A percentile compares a stretch with the other conserved stretches of the same genome.
Conservation (phyloP, 2,329 filamentous ascomycete species). For the Tolypocladium nubicola region DNA sequence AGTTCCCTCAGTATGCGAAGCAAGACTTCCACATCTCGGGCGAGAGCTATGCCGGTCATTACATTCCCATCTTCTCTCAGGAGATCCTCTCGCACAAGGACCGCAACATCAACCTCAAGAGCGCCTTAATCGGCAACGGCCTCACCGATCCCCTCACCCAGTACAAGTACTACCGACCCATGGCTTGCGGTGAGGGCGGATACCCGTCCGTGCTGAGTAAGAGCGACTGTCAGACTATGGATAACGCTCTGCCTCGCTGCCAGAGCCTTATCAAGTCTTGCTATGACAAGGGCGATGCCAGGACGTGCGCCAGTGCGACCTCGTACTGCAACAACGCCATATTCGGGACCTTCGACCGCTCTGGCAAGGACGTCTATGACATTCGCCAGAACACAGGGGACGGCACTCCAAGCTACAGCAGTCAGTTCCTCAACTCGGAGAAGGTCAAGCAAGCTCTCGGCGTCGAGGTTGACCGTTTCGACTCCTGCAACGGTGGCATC, state of each 20-base stretch:
- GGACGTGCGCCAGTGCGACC: slow-evolving; percentile 81
- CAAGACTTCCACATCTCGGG: slow-evolving; percentile 97
- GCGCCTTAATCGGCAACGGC: slow-evolving; percentile 89
- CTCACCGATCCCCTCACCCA: slow-evolving; percentile 87
- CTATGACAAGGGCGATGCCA: slow-evolving; percentile 82
- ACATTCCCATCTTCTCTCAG: slow-evolving; percentile 82
- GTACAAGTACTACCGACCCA: slow-evolving; percentile 89
- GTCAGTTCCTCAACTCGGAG: slow-evolving; percentile 73
- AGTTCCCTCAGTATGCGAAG: slow-evolving; percentile 87
- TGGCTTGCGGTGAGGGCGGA: slow-evolving; percentile 93
- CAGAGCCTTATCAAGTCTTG: slow-evolving; percentile 77
- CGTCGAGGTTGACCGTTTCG: slow-evolving; percentile 76
- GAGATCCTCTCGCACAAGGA: slow-evolving; percentile 91
- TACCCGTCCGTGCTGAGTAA: slow-evolving; percentile 77
- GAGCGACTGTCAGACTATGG: slow-evolving; percentile 73
- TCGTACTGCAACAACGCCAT: slow-evolving; percentile 98
- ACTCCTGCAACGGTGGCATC: slow-evolving; percentile 95
- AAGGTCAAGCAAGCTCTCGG: slow-evolving; percentile 80
- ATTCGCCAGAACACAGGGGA: slow-evolving; percentile 82
- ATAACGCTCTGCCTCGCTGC: slow-evolving; percentile 82
- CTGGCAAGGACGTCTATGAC: slow-evolving; percentile 89
- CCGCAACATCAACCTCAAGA: slow-evolving; percentile 95
- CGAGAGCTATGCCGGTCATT: slow-evolving; percentile 91
- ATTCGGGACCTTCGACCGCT: slow-evolving; percentile 84
- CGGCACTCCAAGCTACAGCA: slow-evolving; percentile 79